These are phyloP conservation scores for Agaricales sp. DNA, from an alignment of 1,284 basidiomycete genomes.

Conservation along the genomic window DNA sequence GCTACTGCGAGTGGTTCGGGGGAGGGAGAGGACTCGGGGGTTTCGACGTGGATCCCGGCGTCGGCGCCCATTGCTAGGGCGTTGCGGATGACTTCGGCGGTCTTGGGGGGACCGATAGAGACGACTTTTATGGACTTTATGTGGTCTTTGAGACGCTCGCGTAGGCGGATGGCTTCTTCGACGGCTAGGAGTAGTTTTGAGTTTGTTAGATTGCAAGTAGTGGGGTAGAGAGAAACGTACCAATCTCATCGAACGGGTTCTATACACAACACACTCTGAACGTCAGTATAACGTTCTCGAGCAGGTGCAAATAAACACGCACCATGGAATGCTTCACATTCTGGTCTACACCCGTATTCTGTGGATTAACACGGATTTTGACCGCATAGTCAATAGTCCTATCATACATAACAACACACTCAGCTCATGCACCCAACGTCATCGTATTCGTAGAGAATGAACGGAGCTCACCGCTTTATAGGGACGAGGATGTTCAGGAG, in stretches of 20 bases:
- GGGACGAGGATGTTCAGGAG: slow-evolving; percentile 87
- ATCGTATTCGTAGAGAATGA: too few species aligned
- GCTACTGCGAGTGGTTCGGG: slow-evolving; percentile 87
- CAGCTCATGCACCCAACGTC: slow-evolving; percentile 8
- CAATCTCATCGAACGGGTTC: slow-evolving; percentile 98
- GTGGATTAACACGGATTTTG: slow-evolving; percentile 90
- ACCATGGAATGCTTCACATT: slow-evolving; percentile 98
- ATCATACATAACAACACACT: slow-evolving; percentile 5
- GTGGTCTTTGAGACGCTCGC: slow-evolving; percentile 69
- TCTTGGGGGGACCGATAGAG: slow-evolving; percentile 88
- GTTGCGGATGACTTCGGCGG: slow-evolving; percentile 86
- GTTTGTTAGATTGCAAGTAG: background rate
- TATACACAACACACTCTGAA: too few species aligned
- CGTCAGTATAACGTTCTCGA: background rate
- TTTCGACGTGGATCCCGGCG: slow-evolving; percentile 84
- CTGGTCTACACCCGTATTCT: slow-evolving; percentile 87
- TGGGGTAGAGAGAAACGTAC: slow-evolving; percentile 36
- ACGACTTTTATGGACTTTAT: slow-evolving; percentile 86
- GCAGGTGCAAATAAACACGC: slow-evolving; percentile 16
- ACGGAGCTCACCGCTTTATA: slow-evolving; percentile 67
- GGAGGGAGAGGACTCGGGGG: slow-evolving; percentile 58
- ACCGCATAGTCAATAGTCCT: slow-evolving; percentile 79
- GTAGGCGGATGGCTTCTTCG: slow-evolving; percentile 92
- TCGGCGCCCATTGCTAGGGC: slow-evolving; percentile 98
- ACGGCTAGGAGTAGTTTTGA: slow-evolving; percentile 52